Base-by-base conservation (phyloP, 805 yeast species). In the Hagleromyces aurorensis region DNA sequence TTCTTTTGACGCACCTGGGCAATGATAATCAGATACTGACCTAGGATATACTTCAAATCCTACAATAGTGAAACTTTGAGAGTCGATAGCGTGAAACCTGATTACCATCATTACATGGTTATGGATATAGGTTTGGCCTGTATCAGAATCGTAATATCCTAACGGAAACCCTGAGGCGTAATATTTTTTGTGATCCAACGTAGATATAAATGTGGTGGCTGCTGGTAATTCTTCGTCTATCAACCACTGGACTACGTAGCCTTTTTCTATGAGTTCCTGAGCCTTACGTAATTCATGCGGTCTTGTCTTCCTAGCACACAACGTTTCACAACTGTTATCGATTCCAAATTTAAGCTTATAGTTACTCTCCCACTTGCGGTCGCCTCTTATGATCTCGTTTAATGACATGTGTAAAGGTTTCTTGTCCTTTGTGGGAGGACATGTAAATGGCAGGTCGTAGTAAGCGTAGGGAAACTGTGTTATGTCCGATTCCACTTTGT, bases 11-110 rank as follows among this genome's bases (percentile, higher is more conserved):
- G 80, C 75, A 8, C 86, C 87, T 2, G 94, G 93, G 53, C 95
- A 85, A 29, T 66, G 51, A 56, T 69, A 52, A 67, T 74, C 60
- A 23, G 68, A 61, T 8, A 81, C 87, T 31, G 91, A 79, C 50
- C 74, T 78, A 7, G 95, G 95, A 50, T 85, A 85, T 9, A 84
- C 82, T 57, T 85, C 96, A 44, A 86, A 81, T 0, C 94, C 96
- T 12, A 85, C 94, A 43, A 85, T 82, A 3, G 82, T 65, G 40
- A 67, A 63, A 28, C 59, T 54, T 11, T 58, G 56, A 18, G 63
- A 58, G 48, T 62, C 54, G 36, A 69, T 62, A 28, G 61, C 59
- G 43, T 83, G 79, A 58, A 74, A 81, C 46, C 94, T 67, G 23
- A 85, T 66, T 9, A 86, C 89, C 32, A 85, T 46, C 78, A 79